These are phyloP conservation scores for Paraurostyla sp. DNA, from an alignment of 73 alveolate genomes.

Conservation along the genomic window DNA sequence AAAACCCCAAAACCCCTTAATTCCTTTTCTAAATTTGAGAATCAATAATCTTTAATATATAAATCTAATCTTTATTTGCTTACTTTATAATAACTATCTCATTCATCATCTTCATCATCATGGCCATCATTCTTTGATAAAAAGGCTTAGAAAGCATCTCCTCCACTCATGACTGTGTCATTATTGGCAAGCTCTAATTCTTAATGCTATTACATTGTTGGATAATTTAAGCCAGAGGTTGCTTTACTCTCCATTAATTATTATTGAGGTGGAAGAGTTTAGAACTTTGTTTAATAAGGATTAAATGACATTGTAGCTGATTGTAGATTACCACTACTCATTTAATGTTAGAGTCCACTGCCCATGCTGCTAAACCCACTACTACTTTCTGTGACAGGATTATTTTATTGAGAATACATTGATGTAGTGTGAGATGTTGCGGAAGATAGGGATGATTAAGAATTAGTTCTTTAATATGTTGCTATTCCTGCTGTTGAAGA, in stretches of 20 bases:
- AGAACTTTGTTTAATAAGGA: constrained; percentile 5
- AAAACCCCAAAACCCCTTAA: no score
- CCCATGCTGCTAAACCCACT: no score
- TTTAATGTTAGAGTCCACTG: no score
- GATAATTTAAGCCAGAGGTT: background rate
- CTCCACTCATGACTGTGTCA: constrained; percentile 35
- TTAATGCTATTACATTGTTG: no score
- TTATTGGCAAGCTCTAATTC: no score
- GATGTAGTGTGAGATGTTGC: background rate
- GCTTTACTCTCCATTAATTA: background rate
- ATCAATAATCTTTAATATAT: no score
- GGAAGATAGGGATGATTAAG: background rate
- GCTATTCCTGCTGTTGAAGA: no score
- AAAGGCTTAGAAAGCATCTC: constrained; percentile 46
- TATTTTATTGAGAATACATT: constrained; percentile 19
- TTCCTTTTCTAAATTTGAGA: no score
- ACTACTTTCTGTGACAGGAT: background rate
- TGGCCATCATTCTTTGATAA: constrained; percentile 34
- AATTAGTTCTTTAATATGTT: background rate
- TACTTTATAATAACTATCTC: no score
- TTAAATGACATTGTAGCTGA: constrained; percentile 45
- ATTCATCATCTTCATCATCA: constrained; percentile 34
- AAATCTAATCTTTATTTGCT: no score
- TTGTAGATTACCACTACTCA: no score
- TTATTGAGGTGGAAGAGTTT: constrained; percentile 1